Base-by-base conservation (phyloP, 1,139 yeast species). In the Kodamaea anthophila region DNA sequence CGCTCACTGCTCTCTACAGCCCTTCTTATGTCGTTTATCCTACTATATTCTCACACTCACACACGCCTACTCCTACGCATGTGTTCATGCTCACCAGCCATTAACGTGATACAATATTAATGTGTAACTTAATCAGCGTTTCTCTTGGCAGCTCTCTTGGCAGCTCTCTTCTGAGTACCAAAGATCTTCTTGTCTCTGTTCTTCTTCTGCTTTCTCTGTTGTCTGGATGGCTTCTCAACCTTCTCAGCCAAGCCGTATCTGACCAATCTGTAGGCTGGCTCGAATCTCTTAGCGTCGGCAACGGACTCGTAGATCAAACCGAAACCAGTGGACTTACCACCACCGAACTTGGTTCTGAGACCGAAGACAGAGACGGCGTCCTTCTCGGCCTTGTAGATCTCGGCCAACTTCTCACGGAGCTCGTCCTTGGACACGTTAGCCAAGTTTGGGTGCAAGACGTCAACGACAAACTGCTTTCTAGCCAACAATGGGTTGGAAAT, bases 171-270 rank as follows among this genome's bases (percentile, higher is more conserved):
- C 64, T 88, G 94, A 60, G 98, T 91, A 82, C 98, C 98, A 63
- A 88, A 86, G 82, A 84, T 70, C 84, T 91, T 91, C 87, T 82
- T 81, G 62, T 85, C 96, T 81, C 97, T 88, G 95, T 91, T 91
- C 91, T 91, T 91, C 88, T 85, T 86, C 83, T 91, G 98, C 76
- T 93, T 93, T 80, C 98, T 87, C 78, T 93, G 98, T 78, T 88
- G 96, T 87, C 97, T 87, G 58, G 96, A 86, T 58, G 96, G 77
- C 79, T 86, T 87, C 70, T 91, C 97, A 59, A 81, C 87, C 80
- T 85, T 86, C 54, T 74, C 74, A 65, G 95, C 96, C 66, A 88
- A 79, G 60, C 97, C 98, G 77, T 85, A 84, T 84, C 99, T 91
- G 59, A 91, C 95, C 65, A 87, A 86, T 77, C 99, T 88, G 94